phyloP scores from a whole-genome alignment of 305 asterid genomes.

The Caryopteris hybrid region DNA sequence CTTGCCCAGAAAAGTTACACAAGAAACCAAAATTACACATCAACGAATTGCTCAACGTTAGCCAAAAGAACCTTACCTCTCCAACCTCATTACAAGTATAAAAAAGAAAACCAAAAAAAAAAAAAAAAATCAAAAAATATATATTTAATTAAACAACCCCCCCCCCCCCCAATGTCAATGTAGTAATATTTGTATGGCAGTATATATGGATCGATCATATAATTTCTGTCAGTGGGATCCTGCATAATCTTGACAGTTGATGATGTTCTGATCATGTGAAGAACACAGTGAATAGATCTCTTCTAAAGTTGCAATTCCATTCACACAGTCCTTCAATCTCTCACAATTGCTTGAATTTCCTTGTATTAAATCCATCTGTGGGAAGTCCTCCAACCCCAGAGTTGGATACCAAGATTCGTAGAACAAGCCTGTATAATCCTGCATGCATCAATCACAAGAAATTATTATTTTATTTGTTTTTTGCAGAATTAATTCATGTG shows the following conservation, averaged over 20 bases:
- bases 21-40: not conserved
- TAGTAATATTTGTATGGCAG: too few species aligned
- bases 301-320: conserved; percentile 33
- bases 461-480: not conserved
- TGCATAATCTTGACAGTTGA: conserved; percentile 26
- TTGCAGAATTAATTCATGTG: not conserved
- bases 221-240: conserved; percentile 21
- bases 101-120: not conserved
- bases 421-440: conserved; percentile 34
- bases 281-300: conserved; percentile 43
- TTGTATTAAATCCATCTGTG: conserved; percentile 32
- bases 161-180: conserved; percentile 7
- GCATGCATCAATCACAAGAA: not conserved
- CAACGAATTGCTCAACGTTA: not conserved
- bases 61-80: conserved; percentile 15
- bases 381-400: conserved; percentile 42
- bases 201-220: too few species aligned
- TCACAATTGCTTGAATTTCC: conserved; percentile 22
- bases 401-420: conserved; percentile 34
- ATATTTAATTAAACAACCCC: not conserved
- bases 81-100: conserved; percentile 26
- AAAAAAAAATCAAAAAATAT: not conserved
- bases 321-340: conserved; percentile 23
- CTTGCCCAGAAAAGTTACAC: conserved; percentile 16
- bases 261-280: conserved; percentile 19